These are phyloP conservation scores for Penicillium fuscoglaucum DNA, from an alignment of 2,329 filamentous ascomycete species.

Conservation along the genomic window DNA sequence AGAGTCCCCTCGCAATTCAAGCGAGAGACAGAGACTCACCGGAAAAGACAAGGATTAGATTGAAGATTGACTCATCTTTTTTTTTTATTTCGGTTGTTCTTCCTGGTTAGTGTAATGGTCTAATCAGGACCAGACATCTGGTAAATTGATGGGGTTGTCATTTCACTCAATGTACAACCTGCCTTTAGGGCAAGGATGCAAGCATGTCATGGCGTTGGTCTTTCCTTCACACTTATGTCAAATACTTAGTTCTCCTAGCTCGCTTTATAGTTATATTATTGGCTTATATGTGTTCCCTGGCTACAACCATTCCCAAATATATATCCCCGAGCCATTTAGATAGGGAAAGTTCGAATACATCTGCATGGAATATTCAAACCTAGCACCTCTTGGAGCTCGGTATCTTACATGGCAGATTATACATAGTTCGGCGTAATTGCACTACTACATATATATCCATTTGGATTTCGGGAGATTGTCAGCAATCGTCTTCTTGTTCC, in stretches of 20 bases:
- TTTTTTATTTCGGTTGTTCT: background rate
- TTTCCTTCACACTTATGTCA: conserved; percentile 14
- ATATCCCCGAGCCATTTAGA: background rate
- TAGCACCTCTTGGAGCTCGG: background rate
- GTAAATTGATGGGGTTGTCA: background rate
- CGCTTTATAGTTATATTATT: conserved; percentile 14
- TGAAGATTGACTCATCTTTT: background rate
- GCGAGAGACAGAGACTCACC: conserved; percentile 53
- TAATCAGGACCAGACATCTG: background rate
- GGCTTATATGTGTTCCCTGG: conserved; percentile 6
- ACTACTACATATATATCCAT: too few relatives aligned
- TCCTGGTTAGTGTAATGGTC: background rate
- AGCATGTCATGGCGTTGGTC: conserved; percentile 30
- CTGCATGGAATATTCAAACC: background rate
- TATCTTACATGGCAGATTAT: too few relatives aligned
- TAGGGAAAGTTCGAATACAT: background rate
- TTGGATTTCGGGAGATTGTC: too few relatives aligned
- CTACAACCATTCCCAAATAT: background rate
- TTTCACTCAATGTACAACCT: conserved; percentile 6
- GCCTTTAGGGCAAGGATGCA: conserved; percentile 12
- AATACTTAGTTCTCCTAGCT: conserved; percentile 14
- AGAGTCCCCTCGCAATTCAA: conserved; percentile 54
- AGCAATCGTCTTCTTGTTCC: too few relatives aligned
- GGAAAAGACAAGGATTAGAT: conserved; percentile 37
- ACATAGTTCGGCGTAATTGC: too few relatives aligned